Conservation (phyloP, 2,329 filamentous ascomycete species). For the Parafenestella ontariensis region DNA sequence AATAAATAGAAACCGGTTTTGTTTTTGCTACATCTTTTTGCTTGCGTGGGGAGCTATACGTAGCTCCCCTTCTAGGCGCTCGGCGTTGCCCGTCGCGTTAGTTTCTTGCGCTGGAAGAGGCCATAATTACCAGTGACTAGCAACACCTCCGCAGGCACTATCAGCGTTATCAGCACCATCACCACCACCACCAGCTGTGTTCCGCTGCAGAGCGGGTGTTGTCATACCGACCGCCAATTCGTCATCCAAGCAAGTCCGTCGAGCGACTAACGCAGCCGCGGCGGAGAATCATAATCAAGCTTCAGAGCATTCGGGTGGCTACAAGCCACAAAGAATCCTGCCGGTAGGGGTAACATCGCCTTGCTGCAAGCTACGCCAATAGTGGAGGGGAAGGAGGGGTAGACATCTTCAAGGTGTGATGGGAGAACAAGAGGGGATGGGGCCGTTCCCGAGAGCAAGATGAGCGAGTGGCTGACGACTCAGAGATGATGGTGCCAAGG, state of each 20-base stretch:
- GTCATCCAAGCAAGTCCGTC: neutral
- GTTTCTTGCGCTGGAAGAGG: neutral
- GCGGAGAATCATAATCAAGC: neutral
- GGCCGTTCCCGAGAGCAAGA: neutral
- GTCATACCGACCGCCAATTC: neutral
- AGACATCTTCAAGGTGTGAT: neutral
- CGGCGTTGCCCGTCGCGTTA: neutral
- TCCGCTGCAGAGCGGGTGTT: neutral
- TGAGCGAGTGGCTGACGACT: conserved; percentile 4
- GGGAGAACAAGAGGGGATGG: neutral
- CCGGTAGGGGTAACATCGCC: neutral
- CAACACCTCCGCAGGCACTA: neutral
- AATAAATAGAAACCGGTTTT: neutral
- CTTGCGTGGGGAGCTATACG: too few species aligned
- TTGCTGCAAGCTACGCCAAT: neutral
- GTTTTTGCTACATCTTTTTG: too few species aligned
- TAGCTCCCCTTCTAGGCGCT: neutral
- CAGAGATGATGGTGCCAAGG: neutral
- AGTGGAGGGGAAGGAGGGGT: neutral
- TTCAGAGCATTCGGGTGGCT: conserved; percentile 5
- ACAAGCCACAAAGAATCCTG: neutral
- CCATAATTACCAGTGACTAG: neutral
- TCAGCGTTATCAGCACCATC: neutral
- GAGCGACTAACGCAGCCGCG: neutral
- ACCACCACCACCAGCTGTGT: neutral